Evolutionary conservation across 2,329 filamentous ascomycete genomes (phyloP), one percentile per base, ranked within the genome.

Genomic region (Trichoderma semiorbis): DNA sequence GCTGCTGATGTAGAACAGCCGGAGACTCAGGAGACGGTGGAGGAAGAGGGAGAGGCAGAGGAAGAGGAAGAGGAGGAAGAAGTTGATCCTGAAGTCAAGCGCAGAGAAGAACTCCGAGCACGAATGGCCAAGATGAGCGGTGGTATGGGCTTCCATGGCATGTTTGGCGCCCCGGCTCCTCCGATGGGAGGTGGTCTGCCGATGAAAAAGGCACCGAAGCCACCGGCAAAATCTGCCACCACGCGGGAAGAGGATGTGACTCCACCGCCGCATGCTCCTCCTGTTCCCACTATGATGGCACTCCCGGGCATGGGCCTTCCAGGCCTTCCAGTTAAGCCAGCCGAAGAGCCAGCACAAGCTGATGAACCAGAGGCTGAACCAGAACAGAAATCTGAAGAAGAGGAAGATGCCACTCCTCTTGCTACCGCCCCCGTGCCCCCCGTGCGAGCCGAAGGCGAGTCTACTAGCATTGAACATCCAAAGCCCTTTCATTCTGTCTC

Each of bases 121-220:
- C 90, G 96, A 76, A 99, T 99, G 94, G 96, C 96, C 60, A 98
- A 97, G 83, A 96, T 99, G 92, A 97, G 95, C 76, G 95, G 95
- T 70, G 95, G 95, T 26, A 97, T 97, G 93, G 94, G 94, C 61
- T 97, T 98, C 92, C 90, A 94, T 79, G 93, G 94, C 77, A 96
- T 98, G 90, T 97, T 97, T 80, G 93, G 93, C 21, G 88, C 88
- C 24, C 89, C 91, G 43, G 90, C 89, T 72, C 88, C 94, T 79
- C 88, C 90, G 18, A 87, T 92, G 83, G 79, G 81, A 28, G 81
- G 82, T n/a, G 78, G 83, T 34, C 76, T 84, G 10, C 80, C 84
- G 11, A 83, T 84, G 53, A 89, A 90, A 81, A 90, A 90, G 61
- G 76, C 81, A 11, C 75, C 80, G 50, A 83, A 83, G 72, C 72